Evolutionary conservation across 1,139 yeast species (phyloP), one percentile per base, ranked within the genome.

Genomic region (Taphrina flavorubra): DNA sequence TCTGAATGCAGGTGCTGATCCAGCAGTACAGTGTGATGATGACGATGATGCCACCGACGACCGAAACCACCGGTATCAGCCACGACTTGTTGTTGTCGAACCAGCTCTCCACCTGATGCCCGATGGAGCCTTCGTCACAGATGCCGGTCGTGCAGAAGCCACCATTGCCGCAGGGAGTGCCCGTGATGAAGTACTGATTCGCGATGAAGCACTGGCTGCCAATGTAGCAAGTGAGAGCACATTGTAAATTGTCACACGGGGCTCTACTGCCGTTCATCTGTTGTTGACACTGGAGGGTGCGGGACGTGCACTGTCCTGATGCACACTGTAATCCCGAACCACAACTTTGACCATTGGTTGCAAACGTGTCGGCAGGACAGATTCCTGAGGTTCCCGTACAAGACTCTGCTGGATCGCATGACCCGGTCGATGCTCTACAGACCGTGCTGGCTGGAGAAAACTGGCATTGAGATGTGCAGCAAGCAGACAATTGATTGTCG

Each of bases 281-380:
- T 39, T 68, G 46, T 76, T 74, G 39, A 74, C 76, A 68, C 76
- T 77, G 64, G 68, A 74, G 72, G 68, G 79, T 78, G 18, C 81
- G 74, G 34, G 80, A 77, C 2, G 81, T 78, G 69, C 81, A 79
- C 58, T 76, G 79, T 16, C 81, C 81, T 7, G 79, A 76, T 20
- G 78, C 78, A 70, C 81, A 79, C 34, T 72, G 67, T 51, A 77
- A 72, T 13, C 72, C 74, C 5, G 70, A 68, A 16, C 71, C 69
- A 64, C 81, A 79, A 42, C 69, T 46, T 37, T 75, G 70, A 36
- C 81, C 81, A 66, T 79, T 75, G 2, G 73, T 72, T 7, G 71
- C 67, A 20, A 71, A 70, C 39, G 68, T 69, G 68, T 78, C 78
- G 6, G 74, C 61, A 0, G 81, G 81, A 67, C 81, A 79, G 0